Evolutionary conservation across 2,329 filamentous ascomycete species (phyloP).

Genomic region (Westerdykella sp.): DNA sequence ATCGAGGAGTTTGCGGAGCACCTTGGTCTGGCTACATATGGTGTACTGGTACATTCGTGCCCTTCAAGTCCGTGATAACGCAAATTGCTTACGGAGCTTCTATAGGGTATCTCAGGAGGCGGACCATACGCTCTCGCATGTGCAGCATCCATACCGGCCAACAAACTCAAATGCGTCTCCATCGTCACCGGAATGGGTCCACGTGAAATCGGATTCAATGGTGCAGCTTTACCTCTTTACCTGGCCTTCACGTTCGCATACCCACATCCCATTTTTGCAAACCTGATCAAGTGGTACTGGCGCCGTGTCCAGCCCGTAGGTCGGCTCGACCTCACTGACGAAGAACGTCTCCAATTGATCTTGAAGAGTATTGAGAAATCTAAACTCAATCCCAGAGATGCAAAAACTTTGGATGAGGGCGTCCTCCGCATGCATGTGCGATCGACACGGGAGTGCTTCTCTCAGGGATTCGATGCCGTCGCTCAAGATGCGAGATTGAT

Average conservation of each 20-base stretch:
- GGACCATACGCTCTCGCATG: conserved; percentile 30
- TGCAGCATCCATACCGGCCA: conserved; percentile 14
- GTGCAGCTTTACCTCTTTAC: conserved; percentile 17
- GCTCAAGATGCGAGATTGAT: conserved; percentile 27
- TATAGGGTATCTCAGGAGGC: conserved; percentile 28
- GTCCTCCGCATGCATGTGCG: conserved; percentile 16
- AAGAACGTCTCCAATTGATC: conserved; percentile 22
- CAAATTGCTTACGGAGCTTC: no score
- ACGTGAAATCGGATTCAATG: conserved; percentile 33
- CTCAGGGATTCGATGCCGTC: conserved; percentile 27
- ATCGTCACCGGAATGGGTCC: conserved; percentile 30
- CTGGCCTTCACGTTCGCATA: conserved; percentile 28
- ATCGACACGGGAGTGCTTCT: conserved; percentile 18
- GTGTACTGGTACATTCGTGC: conserved; percentile 16
- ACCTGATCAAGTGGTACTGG: conserved; percentile 21
- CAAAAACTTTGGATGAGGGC: conserved; percentile 10
- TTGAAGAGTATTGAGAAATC: conserved; percentile 1
- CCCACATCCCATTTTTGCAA: not conserved
- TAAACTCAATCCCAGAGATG: no score
- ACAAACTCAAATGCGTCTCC: conserved; percentile 18
- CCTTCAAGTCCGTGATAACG: no score
- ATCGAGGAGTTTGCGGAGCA: conserved; percentile 16
- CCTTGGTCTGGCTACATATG: conserved; percentile 16
- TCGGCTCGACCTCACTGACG: conserved; percentile 30
- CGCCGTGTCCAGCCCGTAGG: conserved; percentile 13